Base-by-base conservation (phyloP, 2,329 filamentous ascomycete genomes). In the Aspergillus fumigatiaffinis region DNA sequence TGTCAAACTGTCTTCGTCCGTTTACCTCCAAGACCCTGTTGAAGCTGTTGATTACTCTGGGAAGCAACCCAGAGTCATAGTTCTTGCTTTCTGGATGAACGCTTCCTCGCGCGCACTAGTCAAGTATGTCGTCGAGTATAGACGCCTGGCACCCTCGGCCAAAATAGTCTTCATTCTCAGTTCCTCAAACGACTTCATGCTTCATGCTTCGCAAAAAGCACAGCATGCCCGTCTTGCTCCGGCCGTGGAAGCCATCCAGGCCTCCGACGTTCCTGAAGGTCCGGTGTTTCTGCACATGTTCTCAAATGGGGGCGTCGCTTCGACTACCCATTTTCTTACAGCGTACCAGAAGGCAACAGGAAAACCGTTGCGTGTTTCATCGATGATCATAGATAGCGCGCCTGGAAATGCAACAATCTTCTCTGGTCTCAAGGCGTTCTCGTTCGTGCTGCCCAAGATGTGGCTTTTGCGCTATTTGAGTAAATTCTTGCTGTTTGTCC, bases 11-110 rank as follows among this genome's bases (percentile, higher is more conserved):
- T 73, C 70, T 9, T 66, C 70, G 4, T 71, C 74, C 1, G 67
- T 78, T 44, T 78, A 75, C 60, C 58, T 77, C 51, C 70, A 74
- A 51, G 70, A 77, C 50, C 68, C 74, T 29, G 53, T 60, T 28
- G 52, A 60, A 21, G 48, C 51, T 17, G 52, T 28, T 12, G 46
- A 59, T 26, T 29, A 64, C 46, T 57, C 47, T 17, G 56, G 49
- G 7, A 23, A 51, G 7, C 44, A 38, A 9, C 59, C 62, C 3
- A 71, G 71, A 20, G 73, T 72, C 49, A 73, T 82, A 26, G 70
- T 82, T 53, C 65, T 82, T 54, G 68, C 79, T 52, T 73, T 79
- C 59, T 82, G 80, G 80, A 79, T 81, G 70, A 76, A 77, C 51
- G 80, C 79, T 2, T 64, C 67, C 7, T 64, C 73, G 1, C 72